These are phyloP conservation scores for Trametes meyenii DNA, from an alignment of 768 basidiomycete species.

Conservation along the genomic window DNA sequence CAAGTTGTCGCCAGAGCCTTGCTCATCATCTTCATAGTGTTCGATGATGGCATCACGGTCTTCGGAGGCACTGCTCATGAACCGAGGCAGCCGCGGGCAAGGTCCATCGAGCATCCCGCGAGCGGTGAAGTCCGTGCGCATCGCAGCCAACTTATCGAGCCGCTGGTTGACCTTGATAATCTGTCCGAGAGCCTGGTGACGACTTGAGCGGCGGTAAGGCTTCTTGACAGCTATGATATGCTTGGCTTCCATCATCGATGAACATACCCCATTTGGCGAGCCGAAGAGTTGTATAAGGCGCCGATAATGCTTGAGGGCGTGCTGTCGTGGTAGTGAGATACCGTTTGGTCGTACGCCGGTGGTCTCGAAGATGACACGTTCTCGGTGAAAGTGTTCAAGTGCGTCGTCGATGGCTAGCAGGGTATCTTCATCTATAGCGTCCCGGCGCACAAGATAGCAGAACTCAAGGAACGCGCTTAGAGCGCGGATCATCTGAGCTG, in stretches of 20 bases:
- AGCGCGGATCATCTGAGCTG: not conserved
- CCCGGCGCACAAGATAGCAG: slow-evolving; percentile 25
- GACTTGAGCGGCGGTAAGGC: slow-evolving; percentile 29
- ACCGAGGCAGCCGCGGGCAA: too few species aligned
- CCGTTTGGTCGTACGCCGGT: slow-evolving; percentile 16
- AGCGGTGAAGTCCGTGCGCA: slow-evolving; percentile 16
- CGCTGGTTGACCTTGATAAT: slow-evolving; percentile 30
- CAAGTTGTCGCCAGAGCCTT: too few species aligned
- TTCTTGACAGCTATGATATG: slow-evolving; percentile 32
- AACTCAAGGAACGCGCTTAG: slow-evolving; percentile 12
- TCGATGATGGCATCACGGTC: too few species aligned
- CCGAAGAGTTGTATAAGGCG: slow-evolving; percentile 24
- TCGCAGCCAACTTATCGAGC: slow-evolving; percentile 30
- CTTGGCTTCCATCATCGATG: slow-evolving; percentile 32
- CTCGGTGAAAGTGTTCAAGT: slow-evolving; percentile 13
- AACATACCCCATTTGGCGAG: slow-evolving; percentile 30
- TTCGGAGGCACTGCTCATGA: too few species aligned
- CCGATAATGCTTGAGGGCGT: slow-evolving; percentile 24
- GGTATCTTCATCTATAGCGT: not conserved
- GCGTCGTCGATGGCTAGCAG: slow-evolving; percentile 10
- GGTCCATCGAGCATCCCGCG: slow-evolving; percentile 22
- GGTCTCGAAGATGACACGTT: slow-evolving; percentile 20
- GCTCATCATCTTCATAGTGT: too few species aligned
- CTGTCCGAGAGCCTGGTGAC: slow-evolving; percentile 23
- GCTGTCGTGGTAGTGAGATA: slow-evolving; percentile 28